Percentiles rank a stretch among this genome's conserved stretches.
These are phyloP conservation scores for Fennellomyces sp. DNA, from an alignment of 371 early-diverging fungal genomes.

Conservation along the genomic window DNA sequence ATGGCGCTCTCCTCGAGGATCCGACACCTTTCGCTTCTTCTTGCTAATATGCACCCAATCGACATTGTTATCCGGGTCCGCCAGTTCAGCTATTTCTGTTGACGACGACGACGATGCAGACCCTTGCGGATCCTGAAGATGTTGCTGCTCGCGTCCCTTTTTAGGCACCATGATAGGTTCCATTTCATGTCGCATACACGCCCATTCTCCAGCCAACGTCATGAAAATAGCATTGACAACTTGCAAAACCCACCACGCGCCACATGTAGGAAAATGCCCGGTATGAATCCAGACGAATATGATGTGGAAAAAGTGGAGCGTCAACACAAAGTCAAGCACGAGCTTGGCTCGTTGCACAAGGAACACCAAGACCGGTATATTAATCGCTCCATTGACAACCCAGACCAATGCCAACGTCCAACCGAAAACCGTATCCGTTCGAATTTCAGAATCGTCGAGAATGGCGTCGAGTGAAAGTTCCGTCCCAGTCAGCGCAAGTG, in stretches of 20 bases:
- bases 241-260: conserved; percentile 76
- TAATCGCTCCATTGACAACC: conserved; percentile 60
- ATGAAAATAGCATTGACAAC: conserved; percentile 56
- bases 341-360: conserved; percentile 82
- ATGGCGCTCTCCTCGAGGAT: conserved; percentile 8
- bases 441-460: conserved; percentile 62
- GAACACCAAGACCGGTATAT: conserved; percentile 56
- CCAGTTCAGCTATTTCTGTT: not conserved
- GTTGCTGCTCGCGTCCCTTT: conserved; percentile 7
- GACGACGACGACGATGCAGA: conserved; percentile 8
- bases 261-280: conserved; percentile 58
- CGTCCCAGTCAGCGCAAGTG: conserved; percentile 64
- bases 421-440: conserved; percentile 73
- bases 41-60: conserved; percentile 16
- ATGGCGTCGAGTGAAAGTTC: conserved; percentile 71
- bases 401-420: conserved; percentile 73
- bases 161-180: conserved; percentile 70
- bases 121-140: conserved; percentile 15
- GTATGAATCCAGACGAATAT: conserved; percentile 63
- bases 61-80: conserved; percentile 7
- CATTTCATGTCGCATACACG: conserved; percentile 83
- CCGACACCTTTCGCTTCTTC: conserved; percentile 18
- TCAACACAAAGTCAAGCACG: conserved; percentile 82
- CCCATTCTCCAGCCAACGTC: conserved; percentile 81
- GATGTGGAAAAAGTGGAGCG: conserved; percentile 74